Evolutionary conservation across 306 rosid genomes (phyloP).

Genomic region (Sechiopsis laciniata): DNA sequence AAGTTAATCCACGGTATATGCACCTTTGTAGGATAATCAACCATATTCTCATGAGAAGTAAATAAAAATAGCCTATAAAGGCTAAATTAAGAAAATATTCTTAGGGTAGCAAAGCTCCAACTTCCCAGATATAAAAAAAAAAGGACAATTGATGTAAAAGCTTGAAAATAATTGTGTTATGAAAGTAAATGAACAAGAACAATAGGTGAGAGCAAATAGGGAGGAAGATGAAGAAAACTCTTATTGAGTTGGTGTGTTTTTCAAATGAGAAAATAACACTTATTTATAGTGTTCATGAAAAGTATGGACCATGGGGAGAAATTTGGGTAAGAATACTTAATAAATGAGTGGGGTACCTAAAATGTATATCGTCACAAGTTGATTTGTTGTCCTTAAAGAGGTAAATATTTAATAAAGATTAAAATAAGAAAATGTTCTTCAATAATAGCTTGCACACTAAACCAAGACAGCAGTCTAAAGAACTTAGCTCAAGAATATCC

Average conservation of each 20-base stretch:
- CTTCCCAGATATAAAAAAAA: too few species aligned
- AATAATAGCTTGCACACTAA: not conserved
- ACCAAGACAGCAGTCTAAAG: not conserved
- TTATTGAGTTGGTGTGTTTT: too few species aligned
- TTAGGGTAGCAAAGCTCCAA: too few species aligned
- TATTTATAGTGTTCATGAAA: too few species aligned
- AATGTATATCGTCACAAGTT: too few species aligned
- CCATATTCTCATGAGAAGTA: not conserved
- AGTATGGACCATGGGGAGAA: too few species aligned
- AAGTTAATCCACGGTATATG: not conserved
- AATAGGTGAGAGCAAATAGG: too few species aligned
- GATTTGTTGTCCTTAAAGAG: not conserved
- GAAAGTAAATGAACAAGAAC: too few species aligned
- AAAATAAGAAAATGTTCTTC: not conserved
- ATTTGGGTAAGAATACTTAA: too few species aligned
- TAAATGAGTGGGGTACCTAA: too few species aligned
- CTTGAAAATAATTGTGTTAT: not conserved
- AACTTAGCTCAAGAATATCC: not conserved
- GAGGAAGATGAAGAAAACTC: too few species aligned
- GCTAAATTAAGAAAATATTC: not conserved
- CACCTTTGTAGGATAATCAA: not conserved
- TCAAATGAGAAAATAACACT: too few species aligned
- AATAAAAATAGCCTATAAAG: not conserved
- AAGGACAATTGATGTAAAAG: not conserved
- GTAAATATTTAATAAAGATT: not conserved